Percentiles rank a stretch among this genome's conserved stretches.
Evolutionary conservation across 106 monocot genomes (phyloP).

Genomic region (Allium cepa): DNA sequence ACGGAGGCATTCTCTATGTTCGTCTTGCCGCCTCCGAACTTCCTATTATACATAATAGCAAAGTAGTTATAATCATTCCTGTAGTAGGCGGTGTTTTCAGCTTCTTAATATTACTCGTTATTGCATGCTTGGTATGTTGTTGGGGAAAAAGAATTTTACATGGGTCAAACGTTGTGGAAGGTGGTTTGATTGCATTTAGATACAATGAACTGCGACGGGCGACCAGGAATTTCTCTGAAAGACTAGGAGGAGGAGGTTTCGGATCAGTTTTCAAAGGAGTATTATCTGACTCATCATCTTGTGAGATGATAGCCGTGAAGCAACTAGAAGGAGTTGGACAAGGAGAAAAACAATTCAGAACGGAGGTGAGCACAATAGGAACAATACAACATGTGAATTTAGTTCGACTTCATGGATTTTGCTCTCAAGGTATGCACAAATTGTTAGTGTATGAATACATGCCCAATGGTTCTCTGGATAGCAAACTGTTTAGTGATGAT

Average conservation of each 20-base stretch:
- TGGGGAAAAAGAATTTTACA: conserved; percentile 5
- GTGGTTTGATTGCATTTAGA: conserved; percentile 73
- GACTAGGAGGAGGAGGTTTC: conserved; percentile 78
- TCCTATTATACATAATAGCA: too few relatives aligned
- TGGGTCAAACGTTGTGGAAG: conserved; percentile 2
- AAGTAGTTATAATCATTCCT: too few relatives aligned
- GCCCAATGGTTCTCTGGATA: conserved; percentile 77
- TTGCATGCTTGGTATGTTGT: conserved; percentile 7
- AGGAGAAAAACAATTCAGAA: conserved; percentile 89
- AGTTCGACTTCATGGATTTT: conserved; percentile 72
- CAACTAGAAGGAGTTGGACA: conserved; percentile 90
- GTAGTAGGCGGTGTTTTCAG: not conserved
- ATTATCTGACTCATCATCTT: conserved; percentile 19
- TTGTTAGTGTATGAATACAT: conserved; percentile 93
- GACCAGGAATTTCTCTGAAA: conserved; percentile 73
- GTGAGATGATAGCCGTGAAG: conserved; percentile 63
- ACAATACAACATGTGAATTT: conserved; percentile 93
- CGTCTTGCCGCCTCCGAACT: too few relatives aligned
- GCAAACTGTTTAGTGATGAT: conserved; percentile 38
- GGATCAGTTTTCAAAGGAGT: conserved; percentile 71
- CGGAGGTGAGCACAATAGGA: conserved; percentile 91
- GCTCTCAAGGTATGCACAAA: conserved; percentile 74
- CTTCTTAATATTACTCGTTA: not conserved
- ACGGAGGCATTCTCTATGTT: too few relatives aligned
- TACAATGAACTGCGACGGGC: conserved; percentile 60